Conservation (phyloP, 2,329 filamentous ascomycete species). For the Verticillium dahliae region DNA sequence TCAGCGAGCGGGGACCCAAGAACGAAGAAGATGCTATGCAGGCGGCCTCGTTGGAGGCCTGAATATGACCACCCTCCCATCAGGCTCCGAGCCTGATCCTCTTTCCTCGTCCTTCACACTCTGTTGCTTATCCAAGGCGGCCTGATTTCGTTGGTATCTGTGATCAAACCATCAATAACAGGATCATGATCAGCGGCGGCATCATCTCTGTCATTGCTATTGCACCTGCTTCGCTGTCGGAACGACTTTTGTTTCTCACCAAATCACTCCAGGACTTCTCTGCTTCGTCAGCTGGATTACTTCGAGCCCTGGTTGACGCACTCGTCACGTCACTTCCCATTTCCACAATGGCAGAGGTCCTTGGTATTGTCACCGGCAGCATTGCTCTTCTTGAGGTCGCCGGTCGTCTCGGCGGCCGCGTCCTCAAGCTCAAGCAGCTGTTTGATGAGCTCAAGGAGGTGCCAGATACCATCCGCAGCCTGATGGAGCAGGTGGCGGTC, state of each 20-base stretch:
- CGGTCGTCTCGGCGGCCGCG: constrained; percentile 12
- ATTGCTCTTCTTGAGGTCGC: constrained; percentile 18
- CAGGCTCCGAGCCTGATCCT: not conserved
- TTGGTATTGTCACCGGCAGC: constrained; percentile 12
- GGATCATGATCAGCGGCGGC: not conserved
- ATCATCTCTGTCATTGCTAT: not conserved
- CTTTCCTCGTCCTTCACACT: not conserved
- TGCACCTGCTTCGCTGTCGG: too few relatives aligned
- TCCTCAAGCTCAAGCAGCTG: constrained; percentile 13
- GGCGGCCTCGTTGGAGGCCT: not conserved
- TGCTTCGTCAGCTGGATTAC: too few relatives aligned
- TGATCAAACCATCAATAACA: not conserved
- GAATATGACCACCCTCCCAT: not conserved
- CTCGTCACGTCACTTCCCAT: not conserved
- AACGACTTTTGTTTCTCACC: not conserved
- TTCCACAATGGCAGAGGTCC: not conserved
- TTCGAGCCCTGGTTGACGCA: too few relatives aligned
- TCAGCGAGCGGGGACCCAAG: not conserved
- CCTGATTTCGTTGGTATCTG: not conserved
- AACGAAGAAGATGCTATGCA: not conserved
- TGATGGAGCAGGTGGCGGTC: not conserved
- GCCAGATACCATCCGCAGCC: constrained; percentile 6
- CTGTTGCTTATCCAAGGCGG: not conserved
- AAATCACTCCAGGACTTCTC: not conserved
- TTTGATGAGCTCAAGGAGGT: constrained; percentile 18